Base-by-base conservation (phyloP, 1,139 yeast species). In the Geotrichum carabidarum region DNA sequence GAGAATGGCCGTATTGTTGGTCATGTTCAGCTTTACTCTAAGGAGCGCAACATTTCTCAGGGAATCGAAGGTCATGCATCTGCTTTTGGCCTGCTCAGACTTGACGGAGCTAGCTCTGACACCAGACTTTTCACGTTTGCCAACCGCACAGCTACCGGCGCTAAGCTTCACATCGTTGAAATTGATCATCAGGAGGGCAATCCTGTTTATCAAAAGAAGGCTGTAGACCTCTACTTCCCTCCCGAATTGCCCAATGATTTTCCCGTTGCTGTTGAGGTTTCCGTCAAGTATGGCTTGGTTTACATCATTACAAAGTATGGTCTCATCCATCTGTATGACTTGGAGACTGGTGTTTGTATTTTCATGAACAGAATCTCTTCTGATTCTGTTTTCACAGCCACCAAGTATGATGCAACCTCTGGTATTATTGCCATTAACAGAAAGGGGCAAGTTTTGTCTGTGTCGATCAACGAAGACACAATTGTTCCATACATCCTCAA, bases 31-130 rank as follows among this genome's bases (percentile, higher is more conserved):
- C 80, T 94, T 60, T 94, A 78, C 73, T 86, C 96, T 58, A 86
- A 84, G 69, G 82, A 84, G 56, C 84, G 98, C 71, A 86, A 87
- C 67, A 89, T 91, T 50, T 90, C 98, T 15, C 99, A 94, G 75
- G 94, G 96, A 32, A 89, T 94, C 65, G 98, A 94, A 69, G 99
- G 99, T 63, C 99, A 94, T 71, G 98, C 95, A 55, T 93, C 96
- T 57, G 83, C 84, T 51, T 94, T 94, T 73, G 91, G 96, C 52
- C 76, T 79, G 57, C 72, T 93, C 60, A 78, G 83, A 61, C 77
- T 91, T 63, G 84, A 82, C 54, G 93, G 91, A 51, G 89, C 91
- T 45, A 64, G 82, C 27, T 72, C 77, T 37, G 94, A 91, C 57
- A 87, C 96, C 50, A 90, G 89, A 71, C 83, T 93, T 40, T 93